phyloP scores from a whole-genome alignment of 169 alveolate species.

The Cryptosporidium sp. region DNA sequence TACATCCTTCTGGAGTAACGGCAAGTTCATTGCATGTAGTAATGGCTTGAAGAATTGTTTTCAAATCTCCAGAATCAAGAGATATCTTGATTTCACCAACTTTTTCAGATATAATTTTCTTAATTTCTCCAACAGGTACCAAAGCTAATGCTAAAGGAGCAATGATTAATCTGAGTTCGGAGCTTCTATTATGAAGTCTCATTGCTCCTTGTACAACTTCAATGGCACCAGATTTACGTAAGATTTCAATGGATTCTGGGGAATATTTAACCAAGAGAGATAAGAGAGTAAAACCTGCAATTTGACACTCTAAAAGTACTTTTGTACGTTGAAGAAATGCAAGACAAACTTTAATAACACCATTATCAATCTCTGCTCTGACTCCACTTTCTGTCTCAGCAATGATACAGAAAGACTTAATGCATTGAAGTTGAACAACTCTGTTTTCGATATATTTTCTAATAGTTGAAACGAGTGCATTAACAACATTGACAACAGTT shows the following conservation, averaged over 20 bases:
- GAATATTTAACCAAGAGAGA: conserved; percentile 46
- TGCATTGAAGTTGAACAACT: conserved; percentile 69
- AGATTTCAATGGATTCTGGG: conserved; percentile 59
- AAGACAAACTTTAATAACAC: conserved; percentile 67
- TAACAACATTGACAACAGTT: conserved; percentile 35
- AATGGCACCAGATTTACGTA: conserved; percentile 65
- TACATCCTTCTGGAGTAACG: conserved; percentile 81
- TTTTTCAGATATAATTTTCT: conserved; percentile 85
- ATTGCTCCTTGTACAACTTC: conserved; percentile 82
- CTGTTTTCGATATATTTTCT: conserved; percentile 69
- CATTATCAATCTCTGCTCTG: conserved; percentile 54
- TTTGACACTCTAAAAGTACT: conserved; percentile 60
- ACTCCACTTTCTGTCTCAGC: conserved; percentile 66
- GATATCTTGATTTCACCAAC: conserved; percentile 81
- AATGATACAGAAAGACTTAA: conserved; percentile 41
- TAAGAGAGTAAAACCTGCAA: conserved; percentile 64
- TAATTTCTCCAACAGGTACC: conserved; percentile 91
- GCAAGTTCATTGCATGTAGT: conserved; percentile 79
- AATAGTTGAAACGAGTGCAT: conserved; percentile 54
- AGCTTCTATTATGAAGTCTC: conserved; percentile 88
- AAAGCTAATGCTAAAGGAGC: conserved; percentile 89
- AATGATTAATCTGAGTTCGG: conserved; percentile 85
- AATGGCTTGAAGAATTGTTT: conserved; percentile 77
- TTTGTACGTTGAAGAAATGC: conserved; percentile 70
- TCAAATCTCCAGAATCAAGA: conserved; percentile 60